These are phyloP conservation scores for Leccinum variicolor DNA, from an alignment of 768 basidiomycete genomes.

Conservation along the genomic window DNA sequence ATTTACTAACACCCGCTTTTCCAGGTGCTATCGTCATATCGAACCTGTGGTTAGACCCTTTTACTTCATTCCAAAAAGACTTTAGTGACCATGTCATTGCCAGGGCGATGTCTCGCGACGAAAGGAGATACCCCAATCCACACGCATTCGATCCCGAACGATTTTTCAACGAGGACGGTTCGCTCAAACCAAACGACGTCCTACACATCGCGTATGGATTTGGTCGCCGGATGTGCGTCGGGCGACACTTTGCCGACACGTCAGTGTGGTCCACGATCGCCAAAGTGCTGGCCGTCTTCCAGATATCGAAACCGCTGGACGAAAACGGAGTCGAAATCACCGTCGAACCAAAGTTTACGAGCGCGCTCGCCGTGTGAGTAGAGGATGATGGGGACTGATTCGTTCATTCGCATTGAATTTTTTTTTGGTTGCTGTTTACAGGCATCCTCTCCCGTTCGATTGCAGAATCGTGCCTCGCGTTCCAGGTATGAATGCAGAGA, in stretches of 20 bases:
- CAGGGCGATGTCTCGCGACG: constrained; percentile 17
- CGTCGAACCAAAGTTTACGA: constrained; percentile 11
- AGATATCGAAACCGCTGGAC: constrained; percentile 1
- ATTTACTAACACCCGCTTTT: not conserved
- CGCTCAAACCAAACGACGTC: constrained; percentile 11
- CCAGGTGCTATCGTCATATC: constrained; percentile 6
- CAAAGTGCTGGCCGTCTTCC: constrained; percentile 9
- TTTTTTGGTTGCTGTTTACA: not conserved
- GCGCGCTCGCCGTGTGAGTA: constrained; percentile 13
- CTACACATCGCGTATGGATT: constrained; percentile 20
- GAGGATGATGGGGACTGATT: not conserved
- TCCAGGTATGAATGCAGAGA: not conserved
- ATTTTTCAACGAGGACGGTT: constrained; percentile 31
- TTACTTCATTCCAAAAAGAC: rapidly evolving
- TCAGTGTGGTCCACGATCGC: constrained; percentile 17
- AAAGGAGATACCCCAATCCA: constrained; percentile 33
- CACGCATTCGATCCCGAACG: constrained; percentile 37
- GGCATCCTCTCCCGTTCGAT: constrained; percentile 6
- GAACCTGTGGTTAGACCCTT: constrained; percentile 6
- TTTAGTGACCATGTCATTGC: not conserved
- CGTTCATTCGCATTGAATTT: too few species aligned
- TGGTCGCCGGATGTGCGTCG: constrained; percentile 25
- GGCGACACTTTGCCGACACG: constrained; percentile 20
- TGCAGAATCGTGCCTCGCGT: constrained; percentile 5
- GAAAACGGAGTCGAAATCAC: constrained; percentile 10